Conservation (phyloP, 306 rosid species). For the Cucurbita moschata region DNA sequence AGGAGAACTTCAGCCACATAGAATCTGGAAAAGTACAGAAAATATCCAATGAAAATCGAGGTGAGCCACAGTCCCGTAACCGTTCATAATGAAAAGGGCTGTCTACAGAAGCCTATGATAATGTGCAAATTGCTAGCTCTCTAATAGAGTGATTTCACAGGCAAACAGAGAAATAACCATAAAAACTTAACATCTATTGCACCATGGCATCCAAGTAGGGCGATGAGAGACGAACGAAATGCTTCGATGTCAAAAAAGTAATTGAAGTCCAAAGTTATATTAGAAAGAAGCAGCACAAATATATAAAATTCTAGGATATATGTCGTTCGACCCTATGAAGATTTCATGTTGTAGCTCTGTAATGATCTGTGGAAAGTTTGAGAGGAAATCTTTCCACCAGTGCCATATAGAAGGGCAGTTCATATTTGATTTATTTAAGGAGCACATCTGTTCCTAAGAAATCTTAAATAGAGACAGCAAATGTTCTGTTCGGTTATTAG, state of each 20-base stretch:
- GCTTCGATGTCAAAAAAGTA: neutral
- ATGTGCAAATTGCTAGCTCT: neutral
- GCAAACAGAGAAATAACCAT: neutral
- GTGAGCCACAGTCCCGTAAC: neutral
- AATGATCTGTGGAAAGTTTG: neutral
- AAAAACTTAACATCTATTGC: neutral
- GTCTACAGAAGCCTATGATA: neutral
- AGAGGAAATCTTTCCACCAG: neutral
- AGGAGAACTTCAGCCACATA: conserved; percentile 97
- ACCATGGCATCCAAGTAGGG: neutral
- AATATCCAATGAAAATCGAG: neutral
- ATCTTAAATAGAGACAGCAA: neutral
- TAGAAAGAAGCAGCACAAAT: neutral
- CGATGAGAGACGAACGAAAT: neutral
- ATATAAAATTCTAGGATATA: neutral
- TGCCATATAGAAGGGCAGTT: neutral
- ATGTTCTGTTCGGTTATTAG: neutral
- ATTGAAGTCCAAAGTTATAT: neutral
- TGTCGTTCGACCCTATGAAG: neutral
- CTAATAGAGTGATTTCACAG: neutral
- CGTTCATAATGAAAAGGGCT: neutral
- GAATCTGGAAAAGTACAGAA: conserved; percentile 40
- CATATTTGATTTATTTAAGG: neutral
- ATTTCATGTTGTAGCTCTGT: neutral
- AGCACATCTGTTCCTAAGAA: too few relatives aligned